These are phyloP conservation scores for Backusella australiensis DNA, from an alignment of 192 early-diverging fungal genomes.

Conservation along the genomic window DNA sequence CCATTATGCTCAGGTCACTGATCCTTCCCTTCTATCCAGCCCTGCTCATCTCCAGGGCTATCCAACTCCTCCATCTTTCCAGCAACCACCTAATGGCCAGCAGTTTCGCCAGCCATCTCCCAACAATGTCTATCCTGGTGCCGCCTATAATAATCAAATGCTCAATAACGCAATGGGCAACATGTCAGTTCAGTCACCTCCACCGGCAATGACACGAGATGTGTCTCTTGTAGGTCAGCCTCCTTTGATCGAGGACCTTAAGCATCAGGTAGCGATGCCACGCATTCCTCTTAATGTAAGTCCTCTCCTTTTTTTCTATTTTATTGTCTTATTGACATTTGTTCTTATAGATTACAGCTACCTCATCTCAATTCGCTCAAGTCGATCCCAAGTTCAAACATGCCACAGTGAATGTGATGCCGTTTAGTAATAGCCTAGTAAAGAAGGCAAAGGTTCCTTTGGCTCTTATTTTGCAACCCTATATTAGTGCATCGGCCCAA, in stretches of 20 bases:
- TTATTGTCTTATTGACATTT: no score
- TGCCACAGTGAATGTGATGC: conserved; percentile 83
- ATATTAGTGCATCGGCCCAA: conserved; percentile 63
- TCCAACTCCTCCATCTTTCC: neutral
- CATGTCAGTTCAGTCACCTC: conserved; percentile 8
- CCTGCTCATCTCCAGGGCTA: neutral
- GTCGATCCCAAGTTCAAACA: conserved; percentile 84
- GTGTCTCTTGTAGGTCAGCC: conserved; percentile 61
- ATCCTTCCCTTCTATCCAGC: conserved; percentile 2
- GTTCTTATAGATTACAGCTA: conserved; percentile 15
- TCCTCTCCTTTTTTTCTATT: neutral
- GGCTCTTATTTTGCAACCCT: conserved; percentile 83
- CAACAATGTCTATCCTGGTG: conserved; percentile 23
- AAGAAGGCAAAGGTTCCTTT: conserved; percentile 77
- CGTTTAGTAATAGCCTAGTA: conserved; percentile 74
- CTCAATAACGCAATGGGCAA: conserved; percentile 59
- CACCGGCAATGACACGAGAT: conserved; percentile 18
- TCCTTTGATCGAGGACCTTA: conserved; percentile 74
- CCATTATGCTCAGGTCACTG: conserved; percentile 9
- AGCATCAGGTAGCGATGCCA: conserved; percentile 36
- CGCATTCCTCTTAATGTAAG: conserved; percentile 9
- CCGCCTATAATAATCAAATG: conserved; percentile 6
- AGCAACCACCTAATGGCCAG: conserved; percentile 8
- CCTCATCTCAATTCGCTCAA: conserved; percentile 43
- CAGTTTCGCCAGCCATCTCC: conserved; percentile 16